A percentile compares a stretch with the other conserved stretches of the same genome.
phyloP scores from a whole-genome alignment of 495 filamentous ascomycete species.

The Tirmania nivea region DNA sequence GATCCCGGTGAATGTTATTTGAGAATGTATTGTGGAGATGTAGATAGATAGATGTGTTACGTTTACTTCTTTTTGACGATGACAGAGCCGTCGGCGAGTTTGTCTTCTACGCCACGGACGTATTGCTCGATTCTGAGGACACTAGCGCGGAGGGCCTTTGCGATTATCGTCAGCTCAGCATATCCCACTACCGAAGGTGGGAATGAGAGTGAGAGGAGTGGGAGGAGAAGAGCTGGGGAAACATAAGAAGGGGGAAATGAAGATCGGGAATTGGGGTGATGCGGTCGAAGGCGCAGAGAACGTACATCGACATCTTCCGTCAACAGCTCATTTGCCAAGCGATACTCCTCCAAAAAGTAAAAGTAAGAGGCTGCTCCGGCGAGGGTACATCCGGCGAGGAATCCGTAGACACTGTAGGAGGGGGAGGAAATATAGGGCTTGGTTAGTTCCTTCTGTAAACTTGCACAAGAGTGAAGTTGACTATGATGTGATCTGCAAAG shows the following conservation, averaged over 20 bases:
- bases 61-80: too few relatives aligned
- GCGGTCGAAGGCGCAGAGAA: conserved; percentile 12
- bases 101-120: conserved; percentile 59
- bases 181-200: background rate
- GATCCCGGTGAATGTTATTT: too few relatives aligned
- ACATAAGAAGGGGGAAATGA: too few relatives aligned
- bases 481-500: too few relatives aligned
- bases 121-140: conserved; percentile 71
- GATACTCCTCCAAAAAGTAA: conserved; percentile 82
- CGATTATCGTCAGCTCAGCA: conserved; percentile 1
- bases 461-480: too few relatives aligned
- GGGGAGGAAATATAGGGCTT: too few relatives aligned
- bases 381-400: conserved; percentile 65
- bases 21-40: too few relatives aligned
- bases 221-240: too few relatives aligned
- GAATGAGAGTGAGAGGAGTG: too few relatives aligned
- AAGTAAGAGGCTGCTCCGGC: conserved; percentile 69
- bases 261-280: too few relatives aligned
- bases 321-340: conserved; percentile 77
- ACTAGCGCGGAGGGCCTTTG: conserved; percentile 65
- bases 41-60: too few relatives aligned
- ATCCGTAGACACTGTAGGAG: conserved; percentile 57
- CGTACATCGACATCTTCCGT: conserved; percentile 91
- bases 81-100: conserved; percentile 33
- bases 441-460: too few relatives aligned